Evolutionary conservation across 306 rosid genomes (phyloP).

Genomic region (Erythrophleum fordii): DNA sequence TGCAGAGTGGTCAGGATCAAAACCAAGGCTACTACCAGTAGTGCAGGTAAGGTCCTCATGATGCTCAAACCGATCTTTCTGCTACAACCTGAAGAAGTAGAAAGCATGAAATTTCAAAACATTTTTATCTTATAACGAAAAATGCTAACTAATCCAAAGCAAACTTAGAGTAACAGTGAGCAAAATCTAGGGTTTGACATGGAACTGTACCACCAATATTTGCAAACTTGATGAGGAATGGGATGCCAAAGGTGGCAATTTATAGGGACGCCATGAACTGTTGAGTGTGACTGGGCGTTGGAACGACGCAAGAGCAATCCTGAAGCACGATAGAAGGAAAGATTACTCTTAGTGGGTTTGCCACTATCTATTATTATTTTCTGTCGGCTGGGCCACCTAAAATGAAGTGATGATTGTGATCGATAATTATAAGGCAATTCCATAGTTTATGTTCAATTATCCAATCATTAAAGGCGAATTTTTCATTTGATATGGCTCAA

Average conservation of each 20-base stretch:
- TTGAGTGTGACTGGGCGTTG: not conserved
- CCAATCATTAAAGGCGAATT: not conserved
- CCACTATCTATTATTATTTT: constrained; percentile 32
- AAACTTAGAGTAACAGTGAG: not conserved
- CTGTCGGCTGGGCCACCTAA: constrained; percentile 9
- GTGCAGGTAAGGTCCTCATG: constrained; percentile 25
- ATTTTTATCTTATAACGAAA: not conserved
- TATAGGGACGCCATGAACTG: not conserved
- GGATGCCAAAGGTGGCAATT: constrained; percentile 27
- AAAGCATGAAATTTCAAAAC: not conserved
- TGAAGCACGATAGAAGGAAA: not conserved
- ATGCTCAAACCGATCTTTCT: not conserved
- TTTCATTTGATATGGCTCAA: not conserved
- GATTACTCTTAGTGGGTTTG: constrained; percentile 25
- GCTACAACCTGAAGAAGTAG: constrained; percentile 6
- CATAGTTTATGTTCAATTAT: not conserved
- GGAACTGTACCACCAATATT: not conserved
- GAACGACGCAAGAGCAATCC: constrained; percentile 3
- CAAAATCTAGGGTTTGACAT: not conserved
- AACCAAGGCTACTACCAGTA: not conserved
- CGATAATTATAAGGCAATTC: not conserved
- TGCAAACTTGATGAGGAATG: not conserved
- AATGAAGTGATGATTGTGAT: not conserved
- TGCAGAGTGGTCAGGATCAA: not conserved
- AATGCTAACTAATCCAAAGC: not conserved